phyloP scores from a whole-genome alignment of 805 yeast genomes.

The Cyberlindnera maritima region DNA sequence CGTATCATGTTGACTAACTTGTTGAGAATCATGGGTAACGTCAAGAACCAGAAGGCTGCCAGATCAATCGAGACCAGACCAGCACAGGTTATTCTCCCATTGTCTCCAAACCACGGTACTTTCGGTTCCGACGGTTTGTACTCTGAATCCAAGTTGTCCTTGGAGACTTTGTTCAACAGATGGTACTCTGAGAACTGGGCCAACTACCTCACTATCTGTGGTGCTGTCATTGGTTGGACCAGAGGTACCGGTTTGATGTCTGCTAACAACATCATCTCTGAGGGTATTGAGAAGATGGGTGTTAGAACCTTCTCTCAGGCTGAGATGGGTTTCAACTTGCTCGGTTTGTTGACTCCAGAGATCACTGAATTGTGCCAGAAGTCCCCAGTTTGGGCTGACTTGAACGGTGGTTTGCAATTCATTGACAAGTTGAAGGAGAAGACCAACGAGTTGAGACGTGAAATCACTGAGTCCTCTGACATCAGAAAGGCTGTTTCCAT shows the following conservation, averaged over 20 bases:
- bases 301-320: conserved; percentile 98
- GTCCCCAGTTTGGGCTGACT: conserved; percentile 94
- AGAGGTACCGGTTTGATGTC: conserved; percentile 99
- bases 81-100: conserved; percentile 93
- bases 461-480: conserved; percentile 76
- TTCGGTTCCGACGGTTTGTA: conserved; percentile 98
- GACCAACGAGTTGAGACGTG: conserved; percentile 75
- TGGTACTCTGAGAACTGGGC: conserved; percentile 99
- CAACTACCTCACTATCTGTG: conserved; percentile 89
- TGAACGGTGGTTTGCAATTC: conserved; percentile 97
- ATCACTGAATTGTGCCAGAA: conserved; percentile 85
- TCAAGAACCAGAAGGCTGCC: conserved; percentile 77
- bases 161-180: conserved; percentile 96
- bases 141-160: conserved; percentile 93
- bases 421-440: conserved; percentile 87
- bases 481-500: conserved; percentile 92
- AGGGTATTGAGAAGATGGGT: conserved; percentile 92
- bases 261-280: conserved; percentile 95
- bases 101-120: conserved; percentile 99
- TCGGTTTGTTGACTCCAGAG: conserved; percentile 89
- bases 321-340: conserved; percentile 98
- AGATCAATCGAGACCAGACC: conserved; percentile 90
- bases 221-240: conserved; percentile 99
- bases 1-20: conserved; percentile 97
- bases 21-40: conserved; percentile 86